phyloP scores from a whole-genome alignment of 2,329 filamentous ascomycete genomes.

The Furcasterigmium sp. region DNA sequence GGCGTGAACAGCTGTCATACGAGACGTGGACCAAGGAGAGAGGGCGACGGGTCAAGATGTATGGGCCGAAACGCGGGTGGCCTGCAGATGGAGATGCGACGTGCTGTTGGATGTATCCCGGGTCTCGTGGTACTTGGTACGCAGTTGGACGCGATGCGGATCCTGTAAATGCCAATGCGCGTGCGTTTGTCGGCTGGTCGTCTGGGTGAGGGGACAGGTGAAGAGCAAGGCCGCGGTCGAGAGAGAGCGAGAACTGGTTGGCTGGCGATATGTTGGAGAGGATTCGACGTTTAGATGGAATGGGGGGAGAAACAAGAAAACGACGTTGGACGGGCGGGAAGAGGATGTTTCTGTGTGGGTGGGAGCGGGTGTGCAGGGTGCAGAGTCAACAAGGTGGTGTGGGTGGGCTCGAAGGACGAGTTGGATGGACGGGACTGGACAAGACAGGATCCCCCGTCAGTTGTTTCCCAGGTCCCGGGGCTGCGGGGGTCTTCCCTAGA shows the following conservation, averaged over 20 bases:
- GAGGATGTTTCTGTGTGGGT: neutral
- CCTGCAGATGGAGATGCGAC: neutral
- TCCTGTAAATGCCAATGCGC: neutral
- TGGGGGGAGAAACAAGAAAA: neutral
- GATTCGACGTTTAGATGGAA: neutral
- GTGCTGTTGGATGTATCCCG: no score
- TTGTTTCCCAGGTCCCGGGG: neutral
- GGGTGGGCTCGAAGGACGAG: neutral
- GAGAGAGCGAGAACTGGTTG: neutral
- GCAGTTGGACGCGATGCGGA: neutral
- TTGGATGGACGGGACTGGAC: neutral
- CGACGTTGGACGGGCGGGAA: conserved; percentile 1
- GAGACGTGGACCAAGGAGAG: neutral
- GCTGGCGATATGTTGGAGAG: neutral
- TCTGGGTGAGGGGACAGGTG: no score
- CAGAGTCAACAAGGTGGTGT: neutral
- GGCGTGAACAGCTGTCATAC: neutral
- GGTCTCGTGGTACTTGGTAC: no score
- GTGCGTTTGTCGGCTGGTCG: neutral
- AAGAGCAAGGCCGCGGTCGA: no score
- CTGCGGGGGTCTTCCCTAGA: neutral
- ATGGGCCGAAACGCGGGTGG: neutral
- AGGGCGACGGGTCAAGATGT: neutral
- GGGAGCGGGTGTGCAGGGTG: no score
- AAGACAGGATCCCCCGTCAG: neutral